Evolutionary conservation across 495 filamentous ascomycete species (phyloP).

Genomic region (Xylaria flabelliformis): DNA sequence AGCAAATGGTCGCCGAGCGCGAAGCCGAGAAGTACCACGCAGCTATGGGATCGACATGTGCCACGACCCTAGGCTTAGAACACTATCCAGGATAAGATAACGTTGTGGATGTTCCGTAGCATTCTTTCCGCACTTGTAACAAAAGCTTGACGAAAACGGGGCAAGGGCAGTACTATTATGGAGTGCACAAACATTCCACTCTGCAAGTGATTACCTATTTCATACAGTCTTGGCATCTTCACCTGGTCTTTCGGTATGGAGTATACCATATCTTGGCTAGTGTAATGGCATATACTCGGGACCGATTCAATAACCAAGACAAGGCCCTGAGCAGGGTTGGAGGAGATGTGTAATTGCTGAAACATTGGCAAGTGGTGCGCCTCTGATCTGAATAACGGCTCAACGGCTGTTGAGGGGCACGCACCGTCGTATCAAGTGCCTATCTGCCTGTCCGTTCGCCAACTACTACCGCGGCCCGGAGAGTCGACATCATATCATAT

Average conservation of each 20-base stretch:
- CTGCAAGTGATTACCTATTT: background rate
- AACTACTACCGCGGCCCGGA: background rate
- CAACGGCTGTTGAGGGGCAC: conserved; percentile 9
- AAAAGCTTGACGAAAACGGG: background rate
- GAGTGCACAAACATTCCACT: background rate
- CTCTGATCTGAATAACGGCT: conserved; percentile 16
- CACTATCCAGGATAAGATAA: background rate
- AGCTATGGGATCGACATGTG: conserved; percentile 16
- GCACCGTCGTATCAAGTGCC: conserved; percentile 9
- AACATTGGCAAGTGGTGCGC: background rate
- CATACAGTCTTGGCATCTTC: background rate
- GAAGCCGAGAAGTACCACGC: conserved; percentile 23
- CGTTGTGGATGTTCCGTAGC: conserved; percentile 5
- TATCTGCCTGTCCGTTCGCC: background rate
- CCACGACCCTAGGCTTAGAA: background rate
- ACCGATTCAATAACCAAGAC: conserved; percentile 12
- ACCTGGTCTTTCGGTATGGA: background rate
- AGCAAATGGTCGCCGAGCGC: conserved; percentile 5
- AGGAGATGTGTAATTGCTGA: background rate
- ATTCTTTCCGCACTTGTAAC: background rate
- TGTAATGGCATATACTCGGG: conserved; percentile 2
- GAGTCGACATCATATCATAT: conserved; percentile 22
- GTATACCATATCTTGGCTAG: conserved; percentile 6
- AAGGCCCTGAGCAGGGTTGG: background rate
- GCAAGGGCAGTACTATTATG: background rate